Percentiles rank a stretch among this genome's conserved stretches.
These are phyloP conservation scores for Chrysosphaeria jannelii DNA, from an alignment of 2,329 filamentous ascomycete genomes.

Conservation along the genomic window DNA sequence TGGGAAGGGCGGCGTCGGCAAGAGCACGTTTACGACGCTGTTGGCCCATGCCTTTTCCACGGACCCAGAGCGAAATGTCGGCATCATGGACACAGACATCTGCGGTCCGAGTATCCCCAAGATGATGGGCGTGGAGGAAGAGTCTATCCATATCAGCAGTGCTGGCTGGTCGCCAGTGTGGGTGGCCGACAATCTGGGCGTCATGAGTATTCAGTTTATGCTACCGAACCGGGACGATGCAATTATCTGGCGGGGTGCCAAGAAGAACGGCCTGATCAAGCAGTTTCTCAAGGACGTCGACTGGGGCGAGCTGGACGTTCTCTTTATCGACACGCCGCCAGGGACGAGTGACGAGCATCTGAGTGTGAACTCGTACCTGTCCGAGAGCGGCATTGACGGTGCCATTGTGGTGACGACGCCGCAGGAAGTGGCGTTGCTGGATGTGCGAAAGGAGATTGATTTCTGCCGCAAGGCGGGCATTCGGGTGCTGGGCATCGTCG, in stretches of 20 bases:
- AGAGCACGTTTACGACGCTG: conserved; percentile 12
- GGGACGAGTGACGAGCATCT: conserved; percentile 90
- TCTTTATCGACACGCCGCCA: conserved; percentile 84
- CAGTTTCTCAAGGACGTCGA: conserved; percentile 94
- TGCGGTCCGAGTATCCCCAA: conserved; percentile 90
- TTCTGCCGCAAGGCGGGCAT: conserved; percentile 93
- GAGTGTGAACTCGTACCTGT: conserved; percentile 72
- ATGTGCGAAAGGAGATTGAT: conserved; percentile 91
- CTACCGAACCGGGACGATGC: conserved; percentile 78
- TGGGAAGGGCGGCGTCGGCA: conserved; percentile 89
- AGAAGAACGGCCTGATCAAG: conserved; percentile 97
- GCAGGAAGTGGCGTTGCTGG: conserved; percentile 72
- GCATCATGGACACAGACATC: conserved; percentile 95
- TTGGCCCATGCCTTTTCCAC: conserved; percentile 59
- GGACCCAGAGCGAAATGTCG: conserved; percentile 50
- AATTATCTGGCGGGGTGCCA: conserved; percentile 88
- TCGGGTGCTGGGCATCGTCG: conserved; percentile 59
- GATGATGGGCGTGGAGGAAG: conserved; percentile 90
- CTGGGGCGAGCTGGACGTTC: conserved; percentile 82
- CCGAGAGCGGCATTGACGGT: conserved; percentile 74
- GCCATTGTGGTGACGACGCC: conserved; percentile 84
- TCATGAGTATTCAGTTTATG: conserved; percentile 98
- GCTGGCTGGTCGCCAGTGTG: conserved; percentile 87
- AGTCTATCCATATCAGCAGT: conserved; percentile 74
- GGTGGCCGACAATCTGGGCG: conserved; percentile 75